phyloP scores from a whole-genome alignment of 1,139 yeast genomes.

The Suhomyces atakaporum region DNA sequence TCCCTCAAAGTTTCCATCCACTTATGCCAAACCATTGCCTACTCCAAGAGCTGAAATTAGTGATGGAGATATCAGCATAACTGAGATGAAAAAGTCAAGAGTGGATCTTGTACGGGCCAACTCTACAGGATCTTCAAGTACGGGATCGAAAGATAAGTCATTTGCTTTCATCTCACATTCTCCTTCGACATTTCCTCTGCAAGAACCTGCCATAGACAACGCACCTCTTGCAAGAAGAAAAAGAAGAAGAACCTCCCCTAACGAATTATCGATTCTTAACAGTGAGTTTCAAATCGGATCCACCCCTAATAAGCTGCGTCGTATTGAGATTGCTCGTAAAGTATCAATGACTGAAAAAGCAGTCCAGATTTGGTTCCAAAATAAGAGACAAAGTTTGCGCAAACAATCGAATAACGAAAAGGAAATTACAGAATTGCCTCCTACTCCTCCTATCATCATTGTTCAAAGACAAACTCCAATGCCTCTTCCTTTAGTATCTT shows the following conservation, averaged over 20 bases:
- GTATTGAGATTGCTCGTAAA: slow-evolving; percentile 72
- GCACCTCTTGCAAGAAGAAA: slow-evolving; percentile 90
- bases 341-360: slow-evolving; percentile 96
- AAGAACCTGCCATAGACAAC: slow-evolving; percentile 85
- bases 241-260: slow-evolving; percentile 91
- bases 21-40: slow-evolving; percentile 4
- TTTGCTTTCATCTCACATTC: slow-evolving; percentile 93
- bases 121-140: too few relatives aligned
- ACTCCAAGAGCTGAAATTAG: slow-evolving; percentile 15
- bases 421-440: slow-evolving; percentile 49
- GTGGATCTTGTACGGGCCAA: slow-evolving; percentile 5
- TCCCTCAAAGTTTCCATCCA: slow-evolving; percentile 12
- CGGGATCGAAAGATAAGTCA: slow-evolving; percentile 32
- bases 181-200: slow-evolving; percentile 79
- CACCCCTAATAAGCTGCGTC: slow-evolving; percentile 77
- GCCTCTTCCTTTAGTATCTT: slow-evolving; percentile 19
- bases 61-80: slow-evolving; percentile 18
- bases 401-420: slow-evolving; percentile 46
- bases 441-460: slow-evolving; percentile 34
- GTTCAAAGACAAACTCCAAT: slow-evolving; percentile 15
- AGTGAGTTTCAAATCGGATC: slow-evolving; percentile 72
- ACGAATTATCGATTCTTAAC: slow-evolving; percentile 78
- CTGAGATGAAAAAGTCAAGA: slow-evolving; percentile 15
- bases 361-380: slow-evolving; percentile 98
- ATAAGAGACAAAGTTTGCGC: slow-evolving; percentile 82